phyloP scores from a whole-genome alignment of 352 stramenopile species.

The Phytophthora idaei region DNA sequence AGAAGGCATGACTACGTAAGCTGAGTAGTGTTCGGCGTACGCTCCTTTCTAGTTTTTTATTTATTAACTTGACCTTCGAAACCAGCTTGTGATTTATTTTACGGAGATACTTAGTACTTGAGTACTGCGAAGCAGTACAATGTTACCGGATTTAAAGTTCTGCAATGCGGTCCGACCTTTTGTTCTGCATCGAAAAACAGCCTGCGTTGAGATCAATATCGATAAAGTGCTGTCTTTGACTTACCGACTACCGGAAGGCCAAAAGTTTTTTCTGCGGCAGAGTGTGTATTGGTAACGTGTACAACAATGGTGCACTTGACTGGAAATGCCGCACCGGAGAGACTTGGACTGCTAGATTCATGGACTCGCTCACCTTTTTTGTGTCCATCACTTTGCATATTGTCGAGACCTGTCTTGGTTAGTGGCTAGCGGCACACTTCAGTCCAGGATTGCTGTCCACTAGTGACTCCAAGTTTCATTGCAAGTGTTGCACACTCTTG shows the following conservation, averaged over 20 bases:
- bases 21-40: no score
- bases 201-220: background rate
- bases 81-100: no score
- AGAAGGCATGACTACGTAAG: no score
- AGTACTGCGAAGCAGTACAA: no score
- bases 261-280: background rate
- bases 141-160: no score
- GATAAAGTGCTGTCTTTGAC: background rate
- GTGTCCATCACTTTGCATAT: constrained; percentile 19
- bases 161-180: no score
- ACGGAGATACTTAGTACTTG: no score
- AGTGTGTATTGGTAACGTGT: background rate
- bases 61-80: background rate
- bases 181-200: no score
- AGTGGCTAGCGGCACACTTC: constrained; percentile 1
- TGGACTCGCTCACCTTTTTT: constrained; percentile 22
- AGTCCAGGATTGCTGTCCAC: background rate
- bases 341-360: constrained; percentile 6
- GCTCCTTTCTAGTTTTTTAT: background rate
- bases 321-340: constrained; percentile 1
- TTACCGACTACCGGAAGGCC: background rate
- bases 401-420: constrained; percentile 22
- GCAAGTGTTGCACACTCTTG: constrained; percentile 6
- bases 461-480: constrained; percentile 1
- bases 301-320: constrained; percentile 2